Conservation (phyloP, 352 stramenopile species). For the Pythium coloratum region DNA sequence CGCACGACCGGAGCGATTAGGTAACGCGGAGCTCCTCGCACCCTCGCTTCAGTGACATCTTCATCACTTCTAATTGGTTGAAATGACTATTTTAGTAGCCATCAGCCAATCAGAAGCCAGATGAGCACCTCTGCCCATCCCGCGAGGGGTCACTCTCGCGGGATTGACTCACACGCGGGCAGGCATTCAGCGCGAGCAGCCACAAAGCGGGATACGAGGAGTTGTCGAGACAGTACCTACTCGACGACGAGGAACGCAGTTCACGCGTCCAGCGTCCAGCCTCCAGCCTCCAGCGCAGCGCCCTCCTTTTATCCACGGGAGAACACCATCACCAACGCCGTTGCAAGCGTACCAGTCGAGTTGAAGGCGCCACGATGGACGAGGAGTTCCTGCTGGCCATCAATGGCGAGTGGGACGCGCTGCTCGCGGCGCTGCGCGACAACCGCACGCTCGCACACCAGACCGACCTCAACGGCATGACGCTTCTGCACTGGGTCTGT, state of each 20-base stretch:
- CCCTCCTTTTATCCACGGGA: not conserved
- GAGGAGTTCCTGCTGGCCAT: conserved; percentile 74
- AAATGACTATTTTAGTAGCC: not conserved
- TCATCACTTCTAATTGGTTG: not conserved
- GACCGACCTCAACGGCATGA: conserved; percentile 74
- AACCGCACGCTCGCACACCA: conserved; percentile 57
- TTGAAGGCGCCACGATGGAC: conserved; percentile 42
- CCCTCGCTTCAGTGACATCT: conserved; percentile 1
- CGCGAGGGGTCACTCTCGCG: not conserved
- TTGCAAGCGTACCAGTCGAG: conserved; percentile 3
- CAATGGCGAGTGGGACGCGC: conserved; percentile 78
- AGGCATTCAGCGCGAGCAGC: conserved; percentile 5
- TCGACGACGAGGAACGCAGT: not conserved
- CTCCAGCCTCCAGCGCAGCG: not conserved
- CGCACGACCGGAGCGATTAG: not conserved
- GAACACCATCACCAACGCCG: not conserved
- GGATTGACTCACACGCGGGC: conserved; percentile 5
- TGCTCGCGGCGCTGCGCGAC: conserved; percentile 64
- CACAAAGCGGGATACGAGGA: conserved; percentile 2
- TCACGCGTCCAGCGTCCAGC: not conserved
- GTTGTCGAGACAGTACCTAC: conserved; percentile 3
- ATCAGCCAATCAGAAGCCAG: not conserved
- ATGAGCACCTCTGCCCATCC: not conserved
- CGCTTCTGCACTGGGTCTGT: conserved; percentile 78
- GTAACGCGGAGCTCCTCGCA: conserved; percentile 4